Evolutionary conservation across 2,329 filamentous ascomycete species (phyloP).

Genomic region (Trichothecium sympodiale): DNA sequence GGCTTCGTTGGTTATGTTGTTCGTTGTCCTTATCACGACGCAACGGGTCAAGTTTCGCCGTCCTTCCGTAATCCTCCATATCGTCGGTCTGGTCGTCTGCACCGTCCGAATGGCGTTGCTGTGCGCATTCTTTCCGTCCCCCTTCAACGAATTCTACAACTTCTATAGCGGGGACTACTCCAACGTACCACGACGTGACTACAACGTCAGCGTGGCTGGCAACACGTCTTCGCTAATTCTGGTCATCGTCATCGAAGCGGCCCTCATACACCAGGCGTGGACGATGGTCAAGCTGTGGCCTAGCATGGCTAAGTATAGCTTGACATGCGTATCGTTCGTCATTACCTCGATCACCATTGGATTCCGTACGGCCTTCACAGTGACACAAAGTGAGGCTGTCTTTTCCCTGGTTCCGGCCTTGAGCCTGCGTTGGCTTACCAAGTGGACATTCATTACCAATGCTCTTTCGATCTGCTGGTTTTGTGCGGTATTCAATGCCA

Average conservation of each 20-base stretch:
- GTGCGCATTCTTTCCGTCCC: constrained; percentile 47
- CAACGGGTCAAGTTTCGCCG: constrained; percentile 52
- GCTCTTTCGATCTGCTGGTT: constrained; percentile 37
- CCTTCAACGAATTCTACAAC: constrained; percentile 51
- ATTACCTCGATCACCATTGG: constrained; percentile 21
- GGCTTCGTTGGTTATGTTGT: constrained; percentile 51
- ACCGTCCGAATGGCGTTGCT: constrained; percentile 47
- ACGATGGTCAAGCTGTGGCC: constrained; percentile 40
- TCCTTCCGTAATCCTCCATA: constrained; percentile 54
- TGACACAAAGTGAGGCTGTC: constrained; percentile 23
- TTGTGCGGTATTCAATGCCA: constrained; percentile 42
- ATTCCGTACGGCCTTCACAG: constrained; percentile 20
- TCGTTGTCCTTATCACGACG: constrained; percentile 57
- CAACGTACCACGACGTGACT: constrained; percentile 28
- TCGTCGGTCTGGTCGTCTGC: constrained; percentile 47
- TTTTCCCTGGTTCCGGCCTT: neutral
- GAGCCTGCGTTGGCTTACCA: constrained; percentile 16
- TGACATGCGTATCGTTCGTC: constrained; percentile 20
- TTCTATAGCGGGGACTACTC: constrained; percentile 44
- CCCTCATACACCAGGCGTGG: constrained; percentile 41
- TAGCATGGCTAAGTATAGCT: constrained; percentile 16
- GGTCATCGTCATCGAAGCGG: constrained; percentile 30
- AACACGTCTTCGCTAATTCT: constrained; percentile 32
- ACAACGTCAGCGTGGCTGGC: constrained; percentile 23
- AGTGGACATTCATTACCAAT: constrained; percentile 27